Evolutionary conservation across 768 basidiomycete genomes (phyloP).

Genomic region (Podaxis sp.): DNA sequence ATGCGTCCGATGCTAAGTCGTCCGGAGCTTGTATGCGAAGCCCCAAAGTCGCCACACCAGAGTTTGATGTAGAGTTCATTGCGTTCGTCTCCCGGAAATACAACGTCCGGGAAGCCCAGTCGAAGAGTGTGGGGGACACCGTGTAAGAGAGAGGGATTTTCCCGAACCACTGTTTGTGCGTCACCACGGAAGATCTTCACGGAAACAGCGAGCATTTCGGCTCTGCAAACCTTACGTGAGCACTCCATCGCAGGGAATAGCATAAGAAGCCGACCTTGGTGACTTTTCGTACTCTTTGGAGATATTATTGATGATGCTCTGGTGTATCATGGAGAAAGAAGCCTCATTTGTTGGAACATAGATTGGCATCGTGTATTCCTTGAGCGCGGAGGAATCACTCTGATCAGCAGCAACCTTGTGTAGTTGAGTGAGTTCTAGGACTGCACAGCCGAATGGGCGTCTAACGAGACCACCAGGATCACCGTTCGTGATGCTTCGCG

Average conservation of each 20-base stretch:
- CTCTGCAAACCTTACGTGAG: conserved; percentile 43
- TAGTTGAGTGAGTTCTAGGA: conserved; percentile 81
- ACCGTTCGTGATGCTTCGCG: conserved; percentile 16
- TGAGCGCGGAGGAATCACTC: conserved; percentile 58
- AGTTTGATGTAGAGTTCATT: conserved; percentile 97
- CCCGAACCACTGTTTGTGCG: conserved; percentile 66
- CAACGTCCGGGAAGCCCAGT: conserved; percentile 94
- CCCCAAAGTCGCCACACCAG: conserved; percentile 87
- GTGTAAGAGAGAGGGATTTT: conserved; percentile 82
- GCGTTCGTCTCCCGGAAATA: conserved; percentile 88
- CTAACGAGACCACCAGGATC: conserved; percentile 53
- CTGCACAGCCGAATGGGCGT: conserved; percentile 94
- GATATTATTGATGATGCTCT: conserved; percentile 86
- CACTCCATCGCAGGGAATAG: not conserved
- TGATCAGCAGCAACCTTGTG: conserved; percentile 66
- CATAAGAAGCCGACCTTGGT: conserved; percentile 51
- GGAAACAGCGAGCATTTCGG: conserved; percentile 83
- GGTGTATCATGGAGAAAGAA: conserved; percentile 90
- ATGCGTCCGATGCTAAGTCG: conserved; percentile 63
- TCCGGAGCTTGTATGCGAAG: conserved; percentile 46
- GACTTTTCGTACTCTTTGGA: conserved; percentile 82
- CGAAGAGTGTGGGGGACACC: conserved; percentile 81
- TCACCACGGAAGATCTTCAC: conserved; percentile 90
- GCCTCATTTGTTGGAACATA: conserved; percentile 81
- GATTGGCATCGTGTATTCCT: conserved; percentile 87